Evolutionary conservation across 2,329 filamentous ascomycete genomes (phyloP), one percentile per base, ranked within the genome.

Genomic region (Fusarium buxicola): DNA sequence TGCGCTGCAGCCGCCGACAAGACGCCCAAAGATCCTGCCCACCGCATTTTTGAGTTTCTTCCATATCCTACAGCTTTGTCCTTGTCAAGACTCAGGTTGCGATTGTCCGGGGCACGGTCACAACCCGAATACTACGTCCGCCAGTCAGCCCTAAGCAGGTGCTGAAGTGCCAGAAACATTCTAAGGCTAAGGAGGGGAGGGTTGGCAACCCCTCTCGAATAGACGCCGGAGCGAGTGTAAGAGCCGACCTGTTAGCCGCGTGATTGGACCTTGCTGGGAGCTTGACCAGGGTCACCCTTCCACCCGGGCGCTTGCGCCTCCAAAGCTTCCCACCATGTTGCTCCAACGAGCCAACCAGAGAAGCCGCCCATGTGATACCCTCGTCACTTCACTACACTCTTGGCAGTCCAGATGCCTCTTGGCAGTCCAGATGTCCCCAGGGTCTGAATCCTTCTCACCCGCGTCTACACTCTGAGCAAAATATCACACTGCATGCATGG

Each of bases 401-500:
- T 55, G 40, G 49, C 60, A 60, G 45, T 32, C 44, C 51, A 66
- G 45, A 46, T 28, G 27, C 46, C 34, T 45, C 52, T 40, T 55
- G 40, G 49, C 60, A 60, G 45, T 32, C 44, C 51, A 66, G 45
- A 46, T 28, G 27, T n/a, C 46, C 16, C 49, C 38, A 50, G 38
- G 58, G 52, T n/a, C 62, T 54, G 40, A 51, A 68, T 69, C 65
- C 68, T 68, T 58, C 66, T 43, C 43, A 50, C 36, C 41, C 59
- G 66, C 68, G 62, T 46, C 57, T 70, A 68, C 55, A 31, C 51
- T 49, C 52, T 58, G 50, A 55, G 53, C 38, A 51, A 51, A 63
- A 62, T 67, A 69, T 71, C 70, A 72, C 69, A 65, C 69, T 69
- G 69, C 69, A 69, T 71, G 71, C 71, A 68, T 69, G 59, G 51